Base-by-base conservation (phyloP, 2,329 filamentous ascomycete genomes). In the Aspergillus pseudoglaucus region DNA sequence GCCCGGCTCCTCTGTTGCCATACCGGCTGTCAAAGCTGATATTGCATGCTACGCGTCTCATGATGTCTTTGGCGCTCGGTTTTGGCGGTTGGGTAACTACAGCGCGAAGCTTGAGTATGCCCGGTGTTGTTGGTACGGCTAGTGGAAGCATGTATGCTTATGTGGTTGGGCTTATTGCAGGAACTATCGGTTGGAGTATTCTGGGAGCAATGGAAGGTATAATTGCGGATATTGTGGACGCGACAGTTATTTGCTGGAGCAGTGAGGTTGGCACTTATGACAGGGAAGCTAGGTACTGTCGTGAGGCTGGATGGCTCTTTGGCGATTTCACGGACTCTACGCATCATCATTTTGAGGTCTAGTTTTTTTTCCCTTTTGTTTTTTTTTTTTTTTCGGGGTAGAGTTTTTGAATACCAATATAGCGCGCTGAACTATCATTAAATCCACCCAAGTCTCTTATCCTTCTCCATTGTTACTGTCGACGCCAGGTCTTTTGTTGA, bases 51-150 rank as follows among this genome's bases (percentile, higher is more conserved):
- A 93, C 90, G 1, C 83, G 91, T 15, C 87, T 91, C 64, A 87
- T 96, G 61, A 95, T 96, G 82, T 88, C 89, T 0, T 82, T 90
- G 42, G 87, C 84, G 0, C 80, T 98, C 25, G 91, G 91, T 1
- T 95, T 97, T 61, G 90, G 88, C 3, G 91, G 89, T n/a, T 98
- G 93, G 93, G 88, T 97, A 7, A 87, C 88, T 42, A 95, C 90
- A 32, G 90, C 93, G 9, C 84, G 88, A 53, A 84, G 87, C 68
- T 75, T 96, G 3, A 75, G 79, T 45, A 74, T 93, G 17, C 50
- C 83, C 68, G 48, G 78, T 74, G 59, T 64, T 48, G 58, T 56
- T 43, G 53, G 68, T 47, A 59, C 59, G 6, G 54, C 85, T 44
- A 81, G 81, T 41, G 93, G 93, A 7, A 95, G 89, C 59, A 77